These are phyloP conservation scores for Trypanosoma theileri DNA, from an alignment of 208 protist species.

Conservation along the genomic window DNA sequence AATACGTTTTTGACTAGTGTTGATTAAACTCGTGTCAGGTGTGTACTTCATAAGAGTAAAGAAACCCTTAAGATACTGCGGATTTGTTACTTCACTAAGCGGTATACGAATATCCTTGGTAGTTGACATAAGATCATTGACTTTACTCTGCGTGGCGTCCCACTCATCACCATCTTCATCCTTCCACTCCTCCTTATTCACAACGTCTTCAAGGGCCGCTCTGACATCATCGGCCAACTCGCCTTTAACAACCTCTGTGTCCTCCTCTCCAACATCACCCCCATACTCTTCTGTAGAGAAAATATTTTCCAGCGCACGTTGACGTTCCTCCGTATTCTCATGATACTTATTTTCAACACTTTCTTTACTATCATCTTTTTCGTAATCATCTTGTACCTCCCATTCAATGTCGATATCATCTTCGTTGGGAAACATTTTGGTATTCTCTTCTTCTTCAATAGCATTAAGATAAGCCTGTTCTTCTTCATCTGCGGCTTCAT, in stretches of 20 bases:
- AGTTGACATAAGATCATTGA: conserved; percentile 3
- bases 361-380: conserved; percentile 15
- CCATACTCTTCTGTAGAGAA: conserved; percentile 25
- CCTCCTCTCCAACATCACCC: conserved; percentile 27
- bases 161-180: conserved; percentile 4
- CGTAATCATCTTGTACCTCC: conserved; percentile 6
- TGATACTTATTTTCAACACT: conserved; percentile 12
- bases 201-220: conserved; percentile 28
- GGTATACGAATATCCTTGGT: conserved; percentile 18
- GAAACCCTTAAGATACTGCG: conserved; percentile 39
- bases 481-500: conserved; percentile 22
- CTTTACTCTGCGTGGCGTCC: conserved; percentile 14
- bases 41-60: conserved; percentile 44
- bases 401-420: conserved; percentile 30
- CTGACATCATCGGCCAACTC: conserved; percentile 22
- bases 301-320: conserved; percentile 15
- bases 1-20: conserved; percentile 30
- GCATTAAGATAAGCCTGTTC: conserved; percentile 28
- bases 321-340: conserved; percentile 27
- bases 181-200: conserved; percentile 24
- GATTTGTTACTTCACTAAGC: conserved; percentile 34
- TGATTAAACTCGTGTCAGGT: conserved; percentile 25
- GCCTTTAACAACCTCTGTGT: conserved; percentile 23
- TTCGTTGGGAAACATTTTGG: conserved; percentile 28
- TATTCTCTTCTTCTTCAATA: conserved; percentile 30